Evolutionary conservation across 2,329 filamentous ascomycete genomes (phyloP), one percentile per base, ranked within the genome.

Genomic region (Penicillium italicum): DNA sequence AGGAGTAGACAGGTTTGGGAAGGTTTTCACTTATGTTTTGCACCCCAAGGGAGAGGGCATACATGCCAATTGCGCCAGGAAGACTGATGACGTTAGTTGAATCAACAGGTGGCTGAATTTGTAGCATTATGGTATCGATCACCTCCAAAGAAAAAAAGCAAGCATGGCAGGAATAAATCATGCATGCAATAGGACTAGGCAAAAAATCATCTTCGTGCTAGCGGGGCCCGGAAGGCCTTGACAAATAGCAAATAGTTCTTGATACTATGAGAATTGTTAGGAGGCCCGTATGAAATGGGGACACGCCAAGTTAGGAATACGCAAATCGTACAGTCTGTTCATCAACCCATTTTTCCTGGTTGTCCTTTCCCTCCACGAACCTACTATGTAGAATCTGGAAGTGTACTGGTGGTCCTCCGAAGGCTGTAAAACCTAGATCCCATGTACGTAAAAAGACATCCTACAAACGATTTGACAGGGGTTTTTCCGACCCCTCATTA

Each of bases 181-280:
- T 11, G 80, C 80, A 57, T 84, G 85, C 10, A 89, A 80, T 18
- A 88, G 70, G 36, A 85, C 83, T 38, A 90, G 83, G 56, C 82
- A 87, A 57, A 88, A 90, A 0, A 83, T 68, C 82, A 90, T 87
- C 66, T 90, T 90, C 1, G 87, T 90, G 59, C 83, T 87, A 0
- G 63, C 87, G 0, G 87, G 88, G 0, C 87, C 87, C 0, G 84
- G 85, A 2, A 90, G 76, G 1, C 84, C 84, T 72, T 90, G 87
- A 18, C 80, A 83, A 43, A 90, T 73, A 26, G 84, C 85, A 69
- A 91, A 90, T 0, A 90, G 78, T 65, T 90, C 87, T 69, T 88
- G 85, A 70, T 86, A 90, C 84, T 87, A 47, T 37, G 28, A 28
- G 41, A 18, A 28, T 3, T 20, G 8, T 46, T 45, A 47, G 45